phyloP scores from a whole-genome alignment of 2,329 filamentous ascomycete species.

The Botrytis byssoidea region DNA sequence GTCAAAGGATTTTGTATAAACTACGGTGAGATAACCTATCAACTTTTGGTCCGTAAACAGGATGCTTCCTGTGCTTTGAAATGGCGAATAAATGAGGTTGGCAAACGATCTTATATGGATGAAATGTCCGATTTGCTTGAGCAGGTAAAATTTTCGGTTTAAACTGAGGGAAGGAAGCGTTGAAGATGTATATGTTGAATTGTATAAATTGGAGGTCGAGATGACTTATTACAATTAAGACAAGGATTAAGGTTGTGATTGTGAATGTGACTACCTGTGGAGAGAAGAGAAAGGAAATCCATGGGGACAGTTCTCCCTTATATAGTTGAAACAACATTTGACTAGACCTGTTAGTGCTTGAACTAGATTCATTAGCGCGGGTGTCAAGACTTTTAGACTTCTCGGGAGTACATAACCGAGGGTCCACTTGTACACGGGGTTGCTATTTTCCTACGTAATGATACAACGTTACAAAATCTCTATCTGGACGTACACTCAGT shows the following conservation, averaged over 20 bases:
- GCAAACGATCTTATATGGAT: background rate
- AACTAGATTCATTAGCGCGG: background rate
- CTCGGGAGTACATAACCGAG: background rate
- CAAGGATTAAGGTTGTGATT: background rate
- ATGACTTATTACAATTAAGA: background rate
- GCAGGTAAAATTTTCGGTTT: background rate
- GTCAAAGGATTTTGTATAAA: background rate
- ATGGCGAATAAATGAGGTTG: background rate
- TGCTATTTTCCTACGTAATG: background rate
- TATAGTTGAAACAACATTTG: background rate
- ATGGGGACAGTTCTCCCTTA: background rate
- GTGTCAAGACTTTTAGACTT: background rate
- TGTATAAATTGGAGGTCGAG: background rate
- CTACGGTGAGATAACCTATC: background rate
- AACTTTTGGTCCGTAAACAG: background rate
- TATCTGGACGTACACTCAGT: background rate
- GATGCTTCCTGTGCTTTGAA: background rate
- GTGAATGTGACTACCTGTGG: background rate
- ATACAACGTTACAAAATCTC: background rate
- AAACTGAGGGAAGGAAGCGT: background rate
- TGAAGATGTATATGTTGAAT: background rate
- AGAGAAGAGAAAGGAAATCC: background rate
- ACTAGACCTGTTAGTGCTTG: background rate
- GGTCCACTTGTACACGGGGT: background rate
- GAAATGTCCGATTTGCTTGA: background rate